Evolutionary conservation across 1,284 basidiomycete species (phyloP), one percentile per base, ranked within the genome.

Genomic region (Trichosporon inkin): DNA sequence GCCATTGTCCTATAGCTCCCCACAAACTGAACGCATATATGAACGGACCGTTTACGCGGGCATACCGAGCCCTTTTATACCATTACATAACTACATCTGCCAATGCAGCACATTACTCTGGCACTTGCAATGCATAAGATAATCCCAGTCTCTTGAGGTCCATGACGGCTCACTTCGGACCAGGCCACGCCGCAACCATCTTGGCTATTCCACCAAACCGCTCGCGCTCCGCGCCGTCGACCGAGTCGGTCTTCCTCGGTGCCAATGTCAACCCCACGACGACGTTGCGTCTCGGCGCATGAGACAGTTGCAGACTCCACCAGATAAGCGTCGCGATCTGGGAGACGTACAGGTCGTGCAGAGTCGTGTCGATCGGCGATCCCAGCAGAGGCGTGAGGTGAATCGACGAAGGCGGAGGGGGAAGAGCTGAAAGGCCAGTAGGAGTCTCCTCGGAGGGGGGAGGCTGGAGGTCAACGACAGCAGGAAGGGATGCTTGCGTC

Each of bases 301-400:
- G 72, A 72, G 57, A 80, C 69, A 53, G 80, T 76, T 70, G 84
- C 78, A 61, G 80, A 1, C 67, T 72, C 36, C 82, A 80, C 89
- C 90, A 95, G 1, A 93, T 76, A 8, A 94, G 82, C 0, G 90
- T 90, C 0, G 92, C 89, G 49, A 92, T 86, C 68, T 97, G 93
- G 5, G 86, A 81, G 0, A 86, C 86, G 74, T 94, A 96, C 0
- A 95, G 81, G 41, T 87, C 86, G 72, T 94, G 85, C 20, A 95
- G 78, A 0, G 86, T 85, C 41, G 86, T 80, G 2, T 85, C 84
- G 1, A 78, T 78, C 3, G 82, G 76, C 11, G 79, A 84, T 37
- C 93, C 94, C 24, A 97, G 82, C 32, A 97, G 78, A 0, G 87
- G 84, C 0, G 84, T 88, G 44, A 93, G 81, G 55, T 87, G 82